phyloP scores from a whole-genome alignment of 1,284 basidiomycete genomes.

The Melampsora americana region DNA sequence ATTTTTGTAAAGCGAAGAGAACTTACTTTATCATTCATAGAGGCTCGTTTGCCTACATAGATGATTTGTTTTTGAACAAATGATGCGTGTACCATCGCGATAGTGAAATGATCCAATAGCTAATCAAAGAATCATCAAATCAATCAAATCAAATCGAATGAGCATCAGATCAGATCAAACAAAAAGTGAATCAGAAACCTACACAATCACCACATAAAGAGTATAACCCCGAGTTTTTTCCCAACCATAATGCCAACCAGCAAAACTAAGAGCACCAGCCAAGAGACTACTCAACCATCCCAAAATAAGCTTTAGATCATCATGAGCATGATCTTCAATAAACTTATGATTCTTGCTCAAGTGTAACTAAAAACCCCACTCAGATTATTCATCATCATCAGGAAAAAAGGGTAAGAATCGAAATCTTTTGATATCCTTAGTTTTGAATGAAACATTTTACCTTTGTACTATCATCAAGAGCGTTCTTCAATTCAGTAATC shows the following conservation, averaged over 20 bases:
- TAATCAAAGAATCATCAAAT: too few relatives aligned
- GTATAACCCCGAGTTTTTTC: conserved; percentile 33
- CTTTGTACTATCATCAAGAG: conserved; percentile 40
- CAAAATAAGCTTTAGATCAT: conserved; percentile 29
- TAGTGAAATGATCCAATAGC: conserved; percentile 18
- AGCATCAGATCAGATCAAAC: neutral
- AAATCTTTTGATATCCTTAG: neutral
- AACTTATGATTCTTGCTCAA: conserved; percentile 17
- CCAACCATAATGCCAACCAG: conserved; percentile 42
- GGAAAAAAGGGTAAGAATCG: neutral
- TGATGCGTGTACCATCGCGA: neutral
- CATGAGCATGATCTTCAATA: conserved; percentile 22
- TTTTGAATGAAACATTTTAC: conserved; percentile 13
- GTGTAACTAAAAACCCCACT: neutral
- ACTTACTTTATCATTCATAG: conserved; percentile 20
- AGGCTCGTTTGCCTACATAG: conserved; percentile 17
- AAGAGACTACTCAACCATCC: conserved; percentile 35
- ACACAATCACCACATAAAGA: conserved; percentile 17
- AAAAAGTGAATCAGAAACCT: neutral
- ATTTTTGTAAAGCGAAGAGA: too few relatives aligned
- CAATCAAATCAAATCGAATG: neutral
- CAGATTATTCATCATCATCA: too few relatives aligned
- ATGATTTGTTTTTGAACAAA: conserved; percentile 37
- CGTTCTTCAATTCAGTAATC: conserved; percentile 40
- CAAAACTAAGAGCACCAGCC: conserved; percentile 34